Evolutionary conservation across 164 flowering plant genomes (phyloP).

Genomic region (Vitis amurensis): DNA sequence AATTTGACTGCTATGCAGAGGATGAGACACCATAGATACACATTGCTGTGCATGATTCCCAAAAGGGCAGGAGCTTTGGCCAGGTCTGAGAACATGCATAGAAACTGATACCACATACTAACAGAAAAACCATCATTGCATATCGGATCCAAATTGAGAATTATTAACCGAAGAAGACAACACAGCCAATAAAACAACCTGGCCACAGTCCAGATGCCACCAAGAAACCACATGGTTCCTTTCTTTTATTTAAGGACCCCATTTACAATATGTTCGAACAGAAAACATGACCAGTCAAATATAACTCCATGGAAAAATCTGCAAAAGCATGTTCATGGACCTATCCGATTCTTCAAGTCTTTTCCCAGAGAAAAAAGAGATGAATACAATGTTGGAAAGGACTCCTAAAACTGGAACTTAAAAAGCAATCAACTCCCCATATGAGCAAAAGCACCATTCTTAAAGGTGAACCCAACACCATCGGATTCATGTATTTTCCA

Average conservation of each 20-base stretch:
- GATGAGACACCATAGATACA: too few species aligned
- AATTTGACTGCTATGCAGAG: too few species aligned
- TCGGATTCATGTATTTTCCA: background rate
- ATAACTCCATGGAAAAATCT: background rate
- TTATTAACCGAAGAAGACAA: background rate
- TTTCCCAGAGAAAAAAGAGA: background rate
- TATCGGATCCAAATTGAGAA: background rate
- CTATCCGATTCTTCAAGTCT: background rate
- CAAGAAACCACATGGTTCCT: background rate
- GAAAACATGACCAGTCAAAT: background rate
- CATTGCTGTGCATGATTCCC: too few species aligned
- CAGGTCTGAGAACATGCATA: too few species aligned
- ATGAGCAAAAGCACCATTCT: background rate
- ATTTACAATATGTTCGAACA: background rate
- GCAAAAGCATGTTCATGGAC: slow-evolving; percentile 3
- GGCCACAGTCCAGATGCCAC: background rate
- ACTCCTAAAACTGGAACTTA: background rate
- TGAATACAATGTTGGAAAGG: background rate
- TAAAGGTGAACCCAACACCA: background rate
- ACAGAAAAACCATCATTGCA: background rate
- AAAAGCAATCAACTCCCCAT: background rate
- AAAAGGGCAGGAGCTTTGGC: too few species aligned
- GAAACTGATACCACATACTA: background rate
- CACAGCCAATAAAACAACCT: background rate
- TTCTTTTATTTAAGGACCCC: background rate